phyloP scores from a whole-genome alignment of 495 filamentous ascomycete genomes.

The Tuber indicum region DNA sequence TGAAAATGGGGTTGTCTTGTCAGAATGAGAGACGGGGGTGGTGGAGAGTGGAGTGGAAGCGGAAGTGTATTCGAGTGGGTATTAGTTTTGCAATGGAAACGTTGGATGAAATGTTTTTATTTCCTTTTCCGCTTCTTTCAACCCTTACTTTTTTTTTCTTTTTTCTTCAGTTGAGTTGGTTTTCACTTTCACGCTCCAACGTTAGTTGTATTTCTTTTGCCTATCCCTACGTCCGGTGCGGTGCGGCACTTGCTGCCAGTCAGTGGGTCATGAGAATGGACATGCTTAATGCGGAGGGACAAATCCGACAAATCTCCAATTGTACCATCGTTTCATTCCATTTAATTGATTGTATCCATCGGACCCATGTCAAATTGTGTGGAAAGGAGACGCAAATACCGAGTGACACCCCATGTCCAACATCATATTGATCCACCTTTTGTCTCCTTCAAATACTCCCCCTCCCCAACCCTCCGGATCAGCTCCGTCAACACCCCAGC shows the following conservation, averaged over 20 bases:
- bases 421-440: neutral
- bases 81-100: neutral
- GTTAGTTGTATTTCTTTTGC: neutral
- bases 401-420: neutral
- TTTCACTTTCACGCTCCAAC: neutral
- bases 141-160: neutral
- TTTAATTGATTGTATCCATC: neutral
- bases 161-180: neutral
- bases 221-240: neutral
- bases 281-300: neutral
- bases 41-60: neutral
- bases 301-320: neutral
- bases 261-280: neutral
- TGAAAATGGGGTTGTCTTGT: slow-evolving; percentile 8
- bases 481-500: slow-evolving; percentile 56
- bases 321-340: neutral
- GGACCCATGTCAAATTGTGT: neutral
- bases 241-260: neutral
- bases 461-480: slow-evolving; percentile 54
- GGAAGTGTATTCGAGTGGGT: neutral
- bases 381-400: neutral
- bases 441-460: slow-evolving; percentile 45
- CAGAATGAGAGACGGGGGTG: neutral
- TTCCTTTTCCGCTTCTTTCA: neutral
- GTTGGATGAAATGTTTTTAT: neutral